These are phyloP conservation scores for Pachyrhizus erosus DNA, from an alignment of 306 rosid species.

Conservation along the genomic window DNA sequence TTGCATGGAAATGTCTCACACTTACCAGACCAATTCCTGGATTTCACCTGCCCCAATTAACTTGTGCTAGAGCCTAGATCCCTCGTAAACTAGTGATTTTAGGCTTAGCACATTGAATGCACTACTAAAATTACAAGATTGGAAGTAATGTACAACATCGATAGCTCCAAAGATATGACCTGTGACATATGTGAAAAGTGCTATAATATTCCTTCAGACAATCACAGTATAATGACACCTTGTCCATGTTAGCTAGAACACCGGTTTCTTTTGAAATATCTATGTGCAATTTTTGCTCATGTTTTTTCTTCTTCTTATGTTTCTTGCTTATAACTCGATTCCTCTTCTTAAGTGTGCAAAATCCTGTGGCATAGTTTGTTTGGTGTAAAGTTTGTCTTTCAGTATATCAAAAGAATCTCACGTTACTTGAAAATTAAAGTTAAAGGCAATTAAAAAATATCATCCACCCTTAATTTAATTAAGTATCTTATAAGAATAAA, in stretches of 20 bases:
- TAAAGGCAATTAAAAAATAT: too few relatives aligned
- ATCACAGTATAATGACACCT: slow-evolving; percentile 1
- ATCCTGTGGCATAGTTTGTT: not conserved
- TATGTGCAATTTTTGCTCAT: not conserved
- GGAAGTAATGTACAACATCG: slow-evolving; percentile 6
- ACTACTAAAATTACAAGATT: slow-evolving; percentile 21
- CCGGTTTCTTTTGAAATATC: not conserved
- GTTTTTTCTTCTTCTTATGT: not conserved
- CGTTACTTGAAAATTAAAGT: too few relatives aligned
- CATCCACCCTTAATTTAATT: too few relatives aligned
- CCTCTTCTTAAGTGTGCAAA: not conserved
- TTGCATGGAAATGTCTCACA: slow-evolving; percentile 62
- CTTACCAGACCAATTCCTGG: slow-evolving; percentile 54
- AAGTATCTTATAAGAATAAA: too few relatives aligned
- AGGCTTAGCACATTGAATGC: slow-evolving; percentile 34
- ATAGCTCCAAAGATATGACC: slow-evolving; percentile 38
- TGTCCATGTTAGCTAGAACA: slow-evolving; percentile 23
- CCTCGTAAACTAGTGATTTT: slow-evolving; percentile 12
- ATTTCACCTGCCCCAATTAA: slow-evolving; percentile 62
- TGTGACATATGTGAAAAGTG: slow-evolving; percentile 23
- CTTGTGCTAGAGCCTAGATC: slow-evolving; percentile 21
- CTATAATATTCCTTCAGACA: slow-evolving; percentile 27
- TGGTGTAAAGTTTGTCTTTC: not conserved
- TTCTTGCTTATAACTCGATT: not conserved
- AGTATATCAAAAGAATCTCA: too few relatives aligned